Conservation (phyloP, 208 protist species). For the Eutreptiella sp. region DNA sequence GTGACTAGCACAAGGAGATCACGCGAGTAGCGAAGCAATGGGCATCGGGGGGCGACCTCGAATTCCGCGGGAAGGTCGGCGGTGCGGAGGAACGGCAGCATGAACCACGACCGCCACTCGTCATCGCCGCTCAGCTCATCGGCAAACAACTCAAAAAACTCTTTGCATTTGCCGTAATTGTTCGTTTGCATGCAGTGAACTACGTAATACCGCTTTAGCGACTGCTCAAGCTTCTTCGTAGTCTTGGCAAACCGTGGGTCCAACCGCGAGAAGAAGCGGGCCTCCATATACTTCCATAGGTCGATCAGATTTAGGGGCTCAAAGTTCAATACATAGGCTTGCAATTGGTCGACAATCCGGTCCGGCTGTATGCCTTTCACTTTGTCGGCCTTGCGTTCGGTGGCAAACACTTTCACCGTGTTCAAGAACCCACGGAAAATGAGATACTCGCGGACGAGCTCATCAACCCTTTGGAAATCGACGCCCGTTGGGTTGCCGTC, state of each 20-base stretch:
- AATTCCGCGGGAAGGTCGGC: not conserved
- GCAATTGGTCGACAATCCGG: constrained; percentile 11
- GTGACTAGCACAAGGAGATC: not conserved
- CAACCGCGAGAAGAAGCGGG: not conserved
- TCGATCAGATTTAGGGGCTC: constrained; percentile 1
- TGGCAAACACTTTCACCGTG: constrained; percentile 7
- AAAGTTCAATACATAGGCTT: not conserved
- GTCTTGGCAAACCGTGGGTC: not conserved
- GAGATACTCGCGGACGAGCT: not conserved
- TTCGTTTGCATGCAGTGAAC: constrained; percentile 4
- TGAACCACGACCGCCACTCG: constrained; percentile 4
- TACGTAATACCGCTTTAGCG: constrained; percentile 12
- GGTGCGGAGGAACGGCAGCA: not conserved
- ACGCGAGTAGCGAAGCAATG: not conserved
- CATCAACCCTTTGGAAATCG: too few relatives aligned
- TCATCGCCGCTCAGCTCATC: not conserved
- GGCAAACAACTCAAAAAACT: constrained; percentile 12
- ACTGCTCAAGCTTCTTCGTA: not conserved
- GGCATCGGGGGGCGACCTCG: not conserved
- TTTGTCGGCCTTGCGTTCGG: not conserved
- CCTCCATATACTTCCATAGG: constrained; percentile 16
- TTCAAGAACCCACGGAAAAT: not conserved
- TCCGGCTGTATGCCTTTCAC: not conserved
- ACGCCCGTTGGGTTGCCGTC: too few relatives aligned
- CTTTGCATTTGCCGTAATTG: not conserved